Base-by-base conservation (phyloP, 352 stramenopile genomes). In the Globisporangium paroecandrum region DNA sequence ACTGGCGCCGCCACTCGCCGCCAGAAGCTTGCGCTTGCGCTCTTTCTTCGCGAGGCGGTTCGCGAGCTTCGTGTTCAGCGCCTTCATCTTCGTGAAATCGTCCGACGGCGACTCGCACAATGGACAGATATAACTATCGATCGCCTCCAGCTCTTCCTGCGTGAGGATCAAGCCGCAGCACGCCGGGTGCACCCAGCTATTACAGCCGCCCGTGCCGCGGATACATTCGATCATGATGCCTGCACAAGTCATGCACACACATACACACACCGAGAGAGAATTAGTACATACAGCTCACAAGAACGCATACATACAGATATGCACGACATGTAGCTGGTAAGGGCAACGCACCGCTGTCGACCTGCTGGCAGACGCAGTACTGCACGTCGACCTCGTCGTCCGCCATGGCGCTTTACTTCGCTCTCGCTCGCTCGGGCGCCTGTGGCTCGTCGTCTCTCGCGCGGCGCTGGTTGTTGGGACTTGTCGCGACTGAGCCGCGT, bases 151-250 rank as follows among this genome's bases (percentile, higher is more conserved):
- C 71, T 98, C 89, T 62, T 95, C 77, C 62, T 89, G 78, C 32
- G 89, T 94, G 64, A 98, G 71, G 38, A 93, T 73, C 20, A 98
- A 83, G 13, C 89, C 89, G 65, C 89, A 97, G 69, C 91, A 97
- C 62, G 69, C 71, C 41, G 90, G 91, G 62, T 98, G 91, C 41
- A 97, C 93, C 89, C 89, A 98, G 64, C 91, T 89, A 57, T 97
- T 93, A 74, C 91, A 98, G 67, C 91, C 91, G 61, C 87, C 90
- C 22, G 78, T 85, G 69, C 90, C 90, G 69, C 90, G 88, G 66
- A 93, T 97, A 77, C 91, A 98, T 80, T 97, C 89, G 76, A 98
- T 96, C 91, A 98, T 98, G 77, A 97, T 94, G 34, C 89, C 85
- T 64, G 81, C 78, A 73, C 38, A 22, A 49, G 6, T 13, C 54